phyloP scores from a whole-genome alignment of 73 alveolate species.

The Paramecium pentaurelia region DNA sequence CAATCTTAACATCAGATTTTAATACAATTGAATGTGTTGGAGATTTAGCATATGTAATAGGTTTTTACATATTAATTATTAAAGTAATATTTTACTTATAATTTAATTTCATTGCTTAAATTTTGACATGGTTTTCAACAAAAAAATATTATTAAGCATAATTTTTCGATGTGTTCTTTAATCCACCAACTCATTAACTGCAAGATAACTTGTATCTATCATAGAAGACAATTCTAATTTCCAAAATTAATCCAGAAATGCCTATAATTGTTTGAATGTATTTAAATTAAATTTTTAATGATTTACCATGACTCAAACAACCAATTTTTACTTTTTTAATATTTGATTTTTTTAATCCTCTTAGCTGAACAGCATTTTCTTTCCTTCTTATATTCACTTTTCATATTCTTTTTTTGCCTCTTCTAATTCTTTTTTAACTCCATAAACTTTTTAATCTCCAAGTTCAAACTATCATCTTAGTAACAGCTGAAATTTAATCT shows the following conservation, averaged over 20 bases:
- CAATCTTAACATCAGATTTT: slow-evolving; percentile 50
- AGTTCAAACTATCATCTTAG: background rate
- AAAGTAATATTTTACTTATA: background rate
- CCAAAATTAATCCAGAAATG: background rate
- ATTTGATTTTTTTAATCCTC: background rate
- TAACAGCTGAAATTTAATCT: background rate
- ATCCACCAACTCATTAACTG: background rate
- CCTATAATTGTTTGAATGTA: background rate
- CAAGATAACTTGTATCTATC: slow-evolving; percentile 46
- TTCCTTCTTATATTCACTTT: background rate
- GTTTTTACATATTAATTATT: background rate
- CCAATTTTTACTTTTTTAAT: slow-evolving; percentile 1
- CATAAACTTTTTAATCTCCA: background rate
- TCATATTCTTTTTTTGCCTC: background rate
- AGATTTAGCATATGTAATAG: background rate
- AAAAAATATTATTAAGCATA: too few relatives aligned
- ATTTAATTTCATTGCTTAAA: too few relatives aligned
- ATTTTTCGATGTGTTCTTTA: background rate
- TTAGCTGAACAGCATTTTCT: background rate
- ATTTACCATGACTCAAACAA: background rate
- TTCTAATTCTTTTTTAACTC: background rate
- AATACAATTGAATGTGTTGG: slow-evolving; percentile 17
- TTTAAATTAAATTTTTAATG: background rate
- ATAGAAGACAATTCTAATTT: background rate
- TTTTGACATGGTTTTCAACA: background rate